A percentile compares a stretch with the other conserved stretches of the same genome.
Conservation (phyloP, 2,329 filamentous ascomycete species). For the Piedraia hortae region DNA sequence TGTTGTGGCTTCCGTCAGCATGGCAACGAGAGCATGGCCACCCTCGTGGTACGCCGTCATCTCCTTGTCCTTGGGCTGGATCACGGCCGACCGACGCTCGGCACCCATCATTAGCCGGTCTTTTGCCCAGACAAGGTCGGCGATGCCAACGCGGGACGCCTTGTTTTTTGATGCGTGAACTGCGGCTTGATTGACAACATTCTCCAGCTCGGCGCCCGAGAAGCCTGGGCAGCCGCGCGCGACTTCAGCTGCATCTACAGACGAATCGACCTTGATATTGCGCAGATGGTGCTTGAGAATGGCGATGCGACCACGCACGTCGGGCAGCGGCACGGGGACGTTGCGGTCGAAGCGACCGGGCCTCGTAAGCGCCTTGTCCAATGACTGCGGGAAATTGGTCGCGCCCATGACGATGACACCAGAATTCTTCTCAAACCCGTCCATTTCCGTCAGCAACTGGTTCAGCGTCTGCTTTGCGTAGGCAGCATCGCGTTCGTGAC, state of each 20-base stretch:
- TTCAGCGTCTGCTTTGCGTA: constrained; percentile 96
- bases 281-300: constrained; percentile 86
- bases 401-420: constrained; percentile 89
- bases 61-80: constrained; percentile 78
- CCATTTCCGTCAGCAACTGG: constrained; percentile 83
- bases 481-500: constrained; percentile 74
- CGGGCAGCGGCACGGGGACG: constrained; percentile 64
- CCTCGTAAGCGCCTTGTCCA: constrained; percentile 82
- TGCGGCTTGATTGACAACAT: constrained; percentile 86
- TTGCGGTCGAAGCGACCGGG: constrained; percentile 91
- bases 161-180: constrained; percentile 81
- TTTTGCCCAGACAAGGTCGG: constrained; percentile 89
- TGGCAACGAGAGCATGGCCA: constrained; percentile 70
- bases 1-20: constrained; percentile 48
- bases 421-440: constrained; percentile 84
- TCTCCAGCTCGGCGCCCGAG: constrained; percentile 87
- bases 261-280: constrained; percentile 54
- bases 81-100: constrained; percentile 67
- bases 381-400: constrained; percentile 80
- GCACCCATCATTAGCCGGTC: constrained; percentile 96
- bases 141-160: constrained; percentile 42
- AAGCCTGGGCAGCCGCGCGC: constrained; percentile 74
- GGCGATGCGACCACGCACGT: constrained; percentile 74
- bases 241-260: constrained; percentile 62
- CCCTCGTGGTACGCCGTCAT: constrained; percentile 94